Evolutionary conservation across 2,329 filamentous ascomycete species (phyloP).

Genomic region (Raffaelea albimanens): DNA sequence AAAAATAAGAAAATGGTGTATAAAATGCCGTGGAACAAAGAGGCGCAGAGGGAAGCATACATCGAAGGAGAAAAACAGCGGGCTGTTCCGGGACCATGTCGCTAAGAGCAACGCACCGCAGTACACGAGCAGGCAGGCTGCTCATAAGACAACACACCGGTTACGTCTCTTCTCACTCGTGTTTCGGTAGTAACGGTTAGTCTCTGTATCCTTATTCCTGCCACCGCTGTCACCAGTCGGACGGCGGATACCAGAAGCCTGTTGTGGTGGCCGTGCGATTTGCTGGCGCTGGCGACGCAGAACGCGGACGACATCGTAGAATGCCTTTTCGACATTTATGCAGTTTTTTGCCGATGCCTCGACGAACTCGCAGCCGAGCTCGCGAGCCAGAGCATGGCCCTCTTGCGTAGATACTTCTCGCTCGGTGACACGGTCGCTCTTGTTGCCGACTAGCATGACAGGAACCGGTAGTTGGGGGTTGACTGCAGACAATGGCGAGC

Average conservation of each 20-base stretch:
- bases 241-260: conserved; percentile 9
- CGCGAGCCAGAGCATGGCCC: conserved; percentile 80
- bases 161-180: conserved; percentile 9
- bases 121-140: neutral
- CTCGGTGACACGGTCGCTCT: conserved; percentile 93
- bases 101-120: neutral
- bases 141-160: conserved; percentile 15
- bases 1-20: neutral
- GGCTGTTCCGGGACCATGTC: too few species aligned
- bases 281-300: conserved; percentile 51
- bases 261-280: conserved; percentile 14
- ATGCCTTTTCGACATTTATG: conserved; percentile 96
- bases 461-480: conserved; percentile 63
- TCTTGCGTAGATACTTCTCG: conserved; percentile 95
- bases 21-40: neutral
- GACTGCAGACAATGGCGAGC: conserved; percentile 57
- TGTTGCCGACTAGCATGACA: conserved; percentile 98
- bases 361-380: conserved; percentile 91
- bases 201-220: conserved; percentile 11
- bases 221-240: conserved; percentile 10
- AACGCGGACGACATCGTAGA: conserved; percentile 93
- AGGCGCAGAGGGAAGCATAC: neutral
- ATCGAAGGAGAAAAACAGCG: neutral
- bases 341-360: conserved; percentile 97
- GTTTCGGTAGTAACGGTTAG: conserved; percentile 13